These are phyloP conservation scores for Mortierella sp. DNA, from an alignment of 371 early-diverging fungal species.

Conservation along the genomic window DNA sequence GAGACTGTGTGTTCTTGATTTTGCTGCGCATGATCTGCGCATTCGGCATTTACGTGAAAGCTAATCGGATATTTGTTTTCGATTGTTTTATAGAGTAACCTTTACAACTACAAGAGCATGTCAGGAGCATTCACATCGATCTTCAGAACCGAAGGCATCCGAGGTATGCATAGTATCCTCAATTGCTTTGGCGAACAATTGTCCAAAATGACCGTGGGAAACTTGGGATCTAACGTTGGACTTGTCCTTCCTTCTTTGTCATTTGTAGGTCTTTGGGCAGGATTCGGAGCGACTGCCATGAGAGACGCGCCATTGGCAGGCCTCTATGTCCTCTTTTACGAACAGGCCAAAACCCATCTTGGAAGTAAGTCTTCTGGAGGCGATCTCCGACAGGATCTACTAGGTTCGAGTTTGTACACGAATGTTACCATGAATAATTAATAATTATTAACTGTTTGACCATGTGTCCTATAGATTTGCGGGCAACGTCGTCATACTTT, in stretches of 20 bases:
- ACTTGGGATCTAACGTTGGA: neutral
- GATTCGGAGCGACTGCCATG: slow-evolving; percentile 92
- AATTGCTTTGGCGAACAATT: neutral
- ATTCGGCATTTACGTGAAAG: neutral
- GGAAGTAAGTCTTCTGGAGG: slow-evolving; percentile 58
- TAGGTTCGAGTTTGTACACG: too few species aligned
- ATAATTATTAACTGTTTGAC: neutral
- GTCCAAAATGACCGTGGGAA: neutral
- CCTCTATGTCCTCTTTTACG: slow-evolving; percentile 95
- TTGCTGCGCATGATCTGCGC: slow-evolving; percentile 22
- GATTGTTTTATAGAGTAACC: slow-evolving; percentile 71
- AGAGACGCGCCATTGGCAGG: slow-evolving; percentile 98
- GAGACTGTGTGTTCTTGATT: neutral
- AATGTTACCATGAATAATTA: neutral
- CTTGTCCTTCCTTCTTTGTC: neutral
- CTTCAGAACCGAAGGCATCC: slow-evolving; percentile 67
- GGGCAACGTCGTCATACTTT: slow-evolving; percentile 29
- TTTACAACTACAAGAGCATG: slow-evolving; percentile 84
- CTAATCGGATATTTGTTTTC: neutral
- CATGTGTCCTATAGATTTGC: slow-evolving; percentile 21
- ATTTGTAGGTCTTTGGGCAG: slow-evolving; percentile 83
- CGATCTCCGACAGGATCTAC: neutral
- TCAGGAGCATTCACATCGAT: slow-evolving; percentile 75
- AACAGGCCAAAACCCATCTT: slow-evolving; percentile 71
- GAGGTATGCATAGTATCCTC: slow-evolving; percentile 53